phyloP scores from a whole-genome alignment of 345 rosid species.

The Laguncularia racemosa region DNA sequence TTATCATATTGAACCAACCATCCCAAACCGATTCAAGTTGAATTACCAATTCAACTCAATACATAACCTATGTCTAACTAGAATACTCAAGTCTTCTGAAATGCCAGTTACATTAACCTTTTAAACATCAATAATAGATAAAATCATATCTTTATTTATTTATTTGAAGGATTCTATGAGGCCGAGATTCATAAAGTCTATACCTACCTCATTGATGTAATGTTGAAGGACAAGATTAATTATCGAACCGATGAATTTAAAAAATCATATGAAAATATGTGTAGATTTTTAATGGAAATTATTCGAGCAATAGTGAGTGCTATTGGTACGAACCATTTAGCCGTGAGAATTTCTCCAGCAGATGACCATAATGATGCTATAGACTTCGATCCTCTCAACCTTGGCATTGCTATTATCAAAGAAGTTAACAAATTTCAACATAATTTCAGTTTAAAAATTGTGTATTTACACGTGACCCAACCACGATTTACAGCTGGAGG shows the following conservation, averaged over 20 bases:
- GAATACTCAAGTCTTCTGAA: too few species aligned
- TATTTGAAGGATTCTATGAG: too few species aligned
- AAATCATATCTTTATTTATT: too few species aligned
- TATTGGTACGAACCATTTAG: background rate
- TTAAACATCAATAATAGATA: too few species aligned
- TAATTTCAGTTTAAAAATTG: background rate
- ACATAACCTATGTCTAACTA: too few species aligned
- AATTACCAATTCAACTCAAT: too few species aligned
- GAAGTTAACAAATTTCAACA: slow-evolving; percentile 4
- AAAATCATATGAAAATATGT: slow-evolving; percentile 2
- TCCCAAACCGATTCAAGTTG: too few species aligned
- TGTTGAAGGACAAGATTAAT: slow-evolving; percentile 7
- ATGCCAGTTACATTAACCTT: too few species aligned
- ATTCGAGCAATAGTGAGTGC: background rate
- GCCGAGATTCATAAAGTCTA: too few species aligned
- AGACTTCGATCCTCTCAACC: slow-evolving; percentile 7
- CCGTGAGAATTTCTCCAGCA: slow-evolving; percentile 5
- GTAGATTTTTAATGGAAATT: slow-evolving; percentile 2
- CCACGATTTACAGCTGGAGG: background rate
- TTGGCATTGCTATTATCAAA: slow-evolving; percentile 6
- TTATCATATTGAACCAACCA: too few species aligned
- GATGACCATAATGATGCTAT: background rate
- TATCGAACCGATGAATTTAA: slow-evolving; percentile 3
- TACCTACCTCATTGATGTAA: too few species aligned
- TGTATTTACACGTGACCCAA: slow-evolving; percentile 8